Evolutionary conservation across 2,329 filamentous ascomycete species (phyloP).

Genomic region (Chrysoporthe austroafricana): DNA sequence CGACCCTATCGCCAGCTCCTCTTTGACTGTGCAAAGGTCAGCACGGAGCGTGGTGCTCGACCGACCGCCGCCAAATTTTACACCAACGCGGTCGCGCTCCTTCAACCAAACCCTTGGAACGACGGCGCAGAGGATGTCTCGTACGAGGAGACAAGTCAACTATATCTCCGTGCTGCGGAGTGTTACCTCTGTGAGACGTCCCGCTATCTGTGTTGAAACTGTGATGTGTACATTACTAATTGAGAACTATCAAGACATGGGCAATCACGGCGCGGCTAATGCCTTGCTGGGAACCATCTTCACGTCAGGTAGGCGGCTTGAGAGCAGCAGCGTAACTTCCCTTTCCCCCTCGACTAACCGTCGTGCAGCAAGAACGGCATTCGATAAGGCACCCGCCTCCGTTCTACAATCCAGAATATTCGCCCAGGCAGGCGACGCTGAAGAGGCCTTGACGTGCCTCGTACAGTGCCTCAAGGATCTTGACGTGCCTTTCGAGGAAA

Average conservation of each 20-base stretch:
- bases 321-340: background rate
- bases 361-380: slow-evolving; percentile 59
- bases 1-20: slow-evolving; percentile 74
- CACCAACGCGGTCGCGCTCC: slow-evolving; percentile 72
- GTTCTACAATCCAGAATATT: slow-evolving; percentile 81
- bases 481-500: slow-evolving; percentile 66
- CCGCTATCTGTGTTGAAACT: slow-evolving; percentile 37
- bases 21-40: slow-evolving; percentile 76
- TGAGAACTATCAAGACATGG: slow-evolving; percentile 54
- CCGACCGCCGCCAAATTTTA: slow-evolving; percentile 85
- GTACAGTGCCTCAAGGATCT: slow-evolving; percentile 73
- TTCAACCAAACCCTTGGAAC: slow-evolving; percentile 80
- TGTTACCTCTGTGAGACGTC: slow-evolving; percentile 62
- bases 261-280: slow-evolving; percentile 69
- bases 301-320: slow-evolving; percentile 48
- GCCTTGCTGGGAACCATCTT: slow-evolving; percentile 73
- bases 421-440: slow-evolving; percentile 72
- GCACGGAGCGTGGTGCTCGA: slow-evolving; percentile 80
- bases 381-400: slow-evolving; percentile 83
- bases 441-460: slow-evolving; percentile 69
- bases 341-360: background rate
- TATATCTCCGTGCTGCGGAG: slow-evolving; percentile 80
- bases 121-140: slow-evolving; percentile 71
- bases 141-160: slow-evolving; percentile 82
- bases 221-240: background rate